phyloP scores from a whole-genome alignment of 164 flowering plant species.

The Vitis rotundifolia region DNA sequence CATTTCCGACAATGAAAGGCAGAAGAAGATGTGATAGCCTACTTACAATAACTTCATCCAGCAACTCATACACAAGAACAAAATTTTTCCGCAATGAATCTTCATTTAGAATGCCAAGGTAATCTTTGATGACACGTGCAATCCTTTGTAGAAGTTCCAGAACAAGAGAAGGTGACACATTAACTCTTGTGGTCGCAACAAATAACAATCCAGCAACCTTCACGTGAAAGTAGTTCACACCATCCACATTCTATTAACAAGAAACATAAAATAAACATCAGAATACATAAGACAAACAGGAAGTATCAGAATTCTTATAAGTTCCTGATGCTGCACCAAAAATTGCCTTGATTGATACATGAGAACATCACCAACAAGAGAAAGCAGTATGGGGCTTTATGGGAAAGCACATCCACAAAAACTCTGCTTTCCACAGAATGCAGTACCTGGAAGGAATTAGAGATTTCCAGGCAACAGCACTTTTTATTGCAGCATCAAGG shows the following conservation, averaged over 20 bases:
- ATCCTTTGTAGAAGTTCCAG: constrained; percentile 94
- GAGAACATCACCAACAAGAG: too few species aligned
- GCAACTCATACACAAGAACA: constrained; percentile 95
- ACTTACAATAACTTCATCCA: constrained; percentile 97
- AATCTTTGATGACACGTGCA: constrained; percentile 93
- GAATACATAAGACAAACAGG: too few species aligned
- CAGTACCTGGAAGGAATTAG: too few species aligned
- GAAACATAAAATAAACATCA: background rate
- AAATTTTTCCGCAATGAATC: constrained; percentile 91
- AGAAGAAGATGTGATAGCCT: background rate
- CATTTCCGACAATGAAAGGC: background rate
- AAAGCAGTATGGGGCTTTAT: too few species aligned
- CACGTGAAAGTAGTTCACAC: constrained; percentile 96
- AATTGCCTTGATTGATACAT: too few species aligned
- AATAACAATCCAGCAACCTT: constrained; percentile 91
- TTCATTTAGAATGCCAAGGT: constrained; percentile 93
- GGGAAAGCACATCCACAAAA: too few species aligned
- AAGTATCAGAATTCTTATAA: too few species aligned
- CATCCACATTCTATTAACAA: constrained; percentile 73
- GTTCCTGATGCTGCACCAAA: too few species aligned
- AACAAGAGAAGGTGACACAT: constrained; percentile 83
- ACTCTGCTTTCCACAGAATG: too few species aligned
- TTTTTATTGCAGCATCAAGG: too few species aligned
- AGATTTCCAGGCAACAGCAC: too few species aligned
- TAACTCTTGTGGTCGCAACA: constrained; percentile 93